phyloP scores from a whole-genome alignment of 2,329 filamentous ascomycete species.

The Neonectria neomacrospora region DNA sequence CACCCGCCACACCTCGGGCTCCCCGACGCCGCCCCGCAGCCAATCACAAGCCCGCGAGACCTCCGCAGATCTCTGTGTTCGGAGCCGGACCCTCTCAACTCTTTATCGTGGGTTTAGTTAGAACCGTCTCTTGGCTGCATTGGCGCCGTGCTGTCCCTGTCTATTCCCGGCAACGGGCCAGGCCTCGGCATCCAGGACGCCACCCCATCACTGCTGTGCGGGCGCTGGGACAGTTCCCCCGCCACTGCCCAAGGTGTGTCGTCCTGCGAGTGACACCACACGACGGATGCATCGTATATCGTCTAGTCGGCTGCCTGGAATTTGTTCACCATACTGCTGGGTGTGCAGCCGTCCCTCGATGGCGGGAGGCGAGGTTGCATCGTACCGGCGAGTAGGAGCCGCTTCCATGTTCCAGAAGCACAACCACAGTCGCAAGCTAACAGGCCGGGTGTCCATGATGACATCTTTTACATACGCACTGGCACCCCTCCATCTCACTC shows the following conservation, averaged over 20 bases:
- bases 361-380: background rate
- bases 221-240: background rate
- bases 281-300: background rate
- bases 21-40: background rate
- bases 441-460: background rate
- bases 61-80: background rate
- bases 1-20: background rate
- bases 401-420: background rate
- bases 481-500: background rate
- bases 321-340: background rate
- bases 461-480: background rate
- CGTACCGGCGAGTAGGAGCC: background rate
- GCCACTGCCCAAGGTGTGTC: no score
- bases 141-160: background rate
- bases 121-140: background rate
- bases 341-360: background rate
- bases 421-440: no score
- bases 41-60: background rate
- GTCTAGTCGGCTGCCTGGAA: background rate
- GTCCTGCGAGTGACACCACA: no score
- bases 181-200: background rate
- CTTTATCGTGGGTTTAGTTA: background rate
- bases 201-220: background rate
- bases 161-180: background rate
- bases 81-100: no score